Base-by-base conservation (phyloP, 2,329 filamentous ascomycete species). In the Canariomyces notabilis region DNA sequence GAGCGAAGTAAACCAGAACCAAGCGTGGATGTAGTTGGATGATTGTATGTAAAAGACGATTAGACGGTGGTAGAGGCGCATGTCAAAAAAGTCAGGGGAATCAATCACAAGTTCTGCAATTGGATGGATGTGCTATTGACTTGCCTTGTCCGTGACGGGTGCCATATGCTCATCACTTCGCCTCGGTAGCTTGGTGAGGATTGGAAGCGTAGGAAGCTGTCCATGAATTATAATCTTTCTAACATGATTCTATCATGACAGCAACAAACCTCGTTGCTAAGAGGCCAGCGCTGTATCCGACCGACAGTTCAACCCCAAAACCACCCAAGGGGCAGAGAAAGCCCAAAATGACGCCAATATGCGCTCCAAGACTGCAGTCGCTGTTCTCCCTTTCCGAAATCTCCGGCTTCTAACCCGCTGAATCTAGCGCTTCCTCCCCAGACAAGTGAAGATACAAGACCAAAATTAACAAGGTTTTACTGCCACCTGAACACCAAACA, bases 1-100 rank as follows among this genome's bases (percentile, higher is more conserved):
- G 50, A 51, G 12, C 54, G 37, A 41, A 16, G 11, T n/a, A n/a
- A n/a, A n/a, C n/a, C n/a, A n/a, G 33, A 29, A n/a, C 9, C 12
- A 12, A 18, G 20, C n/a, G 19, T 19, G 29, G 20, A 14, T 16
- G 51, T 26, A 8, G 38, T 32, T 42, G 40, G 32, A 4, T 34
- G 32, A n/a, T 12, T 7, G 7, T 31, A 7, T 31, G 26, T 31
- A 7, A 29, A 14, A 7, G 26, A 14, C 26, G 14, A 29, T 29
- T n/a, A n/a, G n/a, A n/a, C n/a, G n/a, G n/a, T n/a, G n/a, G n/a
- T n/a, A n/a, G n/a, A n/a, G n/a, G n/a, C n/a, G n/a, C n/a, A n/a
- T n/a, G n/a, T n/a, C n/a, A n/a, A n/a, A n/a, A n/a, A n/a, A n/a
- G n/a, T n/a, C n/a, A n/a, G n/a, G n/a, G n/a, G n/a, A n/a, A n/a